These are phyloP conservation scores for Coniochaeta pulveracea DNA, from an alignment of 2,329 filamentous ascomycete species.

Conservation along the genomic window DNA sequence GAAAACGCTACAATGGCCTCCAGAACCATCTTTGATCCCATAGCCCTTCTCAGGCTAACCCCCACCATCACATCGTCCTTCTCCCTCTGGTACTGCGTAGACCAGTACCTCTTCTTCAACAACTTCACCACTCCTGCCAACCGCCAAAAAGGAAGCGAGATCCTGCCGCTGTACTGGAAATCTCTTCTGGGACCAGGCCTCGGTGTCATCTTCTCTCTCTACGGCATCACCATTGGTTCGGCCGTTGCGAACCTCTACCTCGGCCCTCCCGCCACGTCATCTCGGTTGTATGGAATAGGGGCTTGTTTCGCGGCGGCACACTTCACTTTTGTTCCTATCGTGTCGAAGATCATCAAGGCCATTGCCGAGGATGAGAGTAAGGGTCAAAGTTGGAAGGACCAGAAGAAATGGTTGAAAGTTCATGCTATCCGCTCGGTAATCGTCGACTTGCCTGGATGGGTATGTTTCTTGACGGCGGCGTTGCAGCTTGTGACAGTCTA, in stretches of 20 bases:
- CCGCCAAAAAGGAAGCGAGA: conserved; percentile 4
- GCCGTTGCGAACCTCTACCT: conserved; percentile 16
- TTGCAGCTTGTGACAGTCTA: conserved; percentile 14
- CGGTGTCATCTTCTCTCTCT: conserved; percentile 13
- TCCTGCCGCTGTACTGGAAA: conserved; percentile 17
- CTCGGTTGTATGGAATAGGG: conserved; percentile 18
- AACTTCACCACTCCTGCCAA: conserved; percentile 6
- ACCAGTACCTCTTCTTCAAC: conserved; percentile 11
- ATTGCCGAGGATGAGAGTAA: conserved; percentile 14
- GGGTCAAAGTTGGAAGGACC: conserved; percentile 11
- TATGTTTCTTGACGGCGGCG: conserved; percentile 17
- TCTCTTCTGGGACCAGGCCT: conserved; percentile 13
- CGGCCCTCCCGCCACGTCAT: conserved; percentile 8
- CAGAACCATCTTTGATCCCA: conserved; percentile 9
- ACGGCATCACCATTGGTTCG: conserved; percentile 14
- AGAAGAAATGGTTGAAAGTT: conserved; percentile 17
- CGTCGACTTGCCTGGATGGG: conserved; percentile 19
- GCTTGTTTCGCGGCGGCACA: conserved; percentile 17
- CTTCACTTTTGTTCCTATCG: conserved; percentile 19
- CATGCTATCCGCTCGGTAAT: conserved; percentile 16
- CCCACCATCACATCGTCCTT: conserved; percentile 18
- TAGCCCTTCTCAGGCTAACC: conserved; percentile 15
- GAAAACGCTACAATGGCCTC: conserved; percentile 13
- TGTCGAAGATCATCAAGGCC: conserved; percentile 16
- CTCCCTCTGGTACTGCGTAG: conserved; percentile 16